Evolutionary conservation across 192 early-diverging fungal genomes (phyloP), one percentile per base, ranked within the genome.

Genomic region (Mortierella antarctica): DNA sequence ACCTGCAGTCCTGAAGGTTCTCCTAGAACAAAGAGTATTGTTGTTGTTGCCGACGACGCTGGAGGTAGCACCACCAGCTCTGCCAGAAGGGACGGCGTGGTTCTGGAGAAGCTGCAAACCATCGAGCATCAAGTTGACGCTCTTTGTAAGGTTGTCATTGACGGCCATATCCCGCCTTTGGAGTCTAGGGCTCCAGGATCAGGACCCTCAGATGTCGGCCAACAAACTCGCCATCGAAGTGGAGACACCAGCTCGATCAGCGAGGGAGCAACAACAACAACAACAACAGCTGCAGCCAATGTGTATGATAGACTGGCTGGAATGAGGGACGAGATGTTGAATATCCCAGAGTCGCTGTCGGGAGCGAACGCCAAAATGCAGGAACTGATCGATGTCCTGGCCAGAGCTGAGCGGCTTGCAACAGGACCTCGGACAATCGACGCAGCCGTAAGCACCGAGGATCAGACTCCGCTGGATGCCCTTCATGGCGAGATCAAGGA

Each of bases 141-240:
- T 8, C 39, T 74, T 13, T 74, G 44, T 23, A 74, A 53, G 47
- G 72, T 74, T 7, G 72, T 74, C 4, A 61, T 74, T 46, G 64
- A 74, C 18, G 72, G 72, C 12, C 13, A 57, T 15, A 15, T 60
- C 6, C 57, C 72, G n/a, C n/a, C 18, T 5, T 6, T 48, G 7
- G 20, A 15, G 12, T n/a, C 39, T 14, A 11, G 44, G 17, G 31
- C 15, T 1, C 31, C 31, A 31, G 31, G 20, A 50, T 0, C 6
- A 7, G 18, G 55, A 44, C 41, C 53, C 51, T 9, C 20, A 50
- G 41, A 50, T 59, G 39, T 8, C 61, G 2, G 44, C 46, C 18
- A 47, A 20, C 31, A 31, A 31, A 31, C 31, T 31, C 31, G 31
- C 31, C 31, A 31, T 3, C 31, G 3, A 1, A 31, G 31, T 31